phyloP scores from a whole-genome alignment of 2,329 filamentous ascomycete species.

The Thielaviopsis euricoi region DNA sequence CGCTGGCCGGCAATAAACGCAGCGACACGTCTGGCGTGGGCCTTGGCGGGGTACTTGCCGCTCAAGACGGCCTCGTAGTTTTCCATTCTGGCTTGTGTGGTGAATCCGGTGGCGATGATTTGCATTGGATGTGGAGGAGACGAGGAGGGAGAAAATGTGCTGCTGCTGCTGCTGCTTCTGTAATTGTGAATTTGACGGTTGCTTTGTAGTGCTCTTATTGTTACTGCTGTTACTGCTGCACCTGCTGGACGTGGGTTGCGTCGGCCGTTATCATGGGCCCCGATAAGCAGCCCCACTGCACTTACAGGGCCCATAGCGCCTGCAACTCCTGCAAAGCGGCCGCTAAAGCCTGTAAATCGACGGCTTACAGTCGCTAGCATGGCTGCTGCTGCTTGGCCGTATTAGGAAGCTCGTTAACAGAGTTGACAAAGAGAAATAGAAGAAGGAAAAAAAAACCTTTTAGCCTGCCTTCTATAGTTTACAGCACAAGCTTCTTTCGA shows the following conservation, averaged over 20 bases:
- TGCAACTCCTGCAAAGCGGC: not conserved
- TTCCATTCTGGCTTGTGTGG: conserved; percentile 9
- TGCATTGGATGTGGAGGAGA: not conserved
- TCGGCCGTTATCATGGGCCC: not conserved
- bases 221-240: no score
- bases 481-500: not conserved
- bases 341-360: not conserved
- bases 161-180: no score
- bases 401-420: not conserved
- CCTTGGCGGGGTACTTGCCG: conserved; percentile 67
- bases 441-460: not conserved
- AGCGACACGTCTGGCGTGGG: conserved; percentile 70
- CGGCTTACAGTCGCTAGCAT: not conserved
- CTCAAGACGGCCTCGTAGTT: conserved; percentile 31
- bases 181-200: no score
- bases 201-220: no score
- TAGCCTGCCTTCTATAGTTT: not conserved
- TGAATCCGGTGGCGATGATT: not conserved
- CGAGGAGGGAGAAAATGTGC: not conserved
- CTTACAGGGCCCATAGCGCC: not conserved
- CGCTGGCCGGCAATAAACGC: conserved; percentile 55
- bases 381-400: not conserved
- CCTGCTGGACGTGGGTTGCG: no score
- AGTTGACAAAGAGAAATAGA: not conserved
- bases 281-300: not conserved